Percentiles rank a stretch among this genome's conserved stretches.
phyloP scores from a whole-genome alignment of 495 filamentous ascomycete species.

The Tuber aestivum region DNA sequence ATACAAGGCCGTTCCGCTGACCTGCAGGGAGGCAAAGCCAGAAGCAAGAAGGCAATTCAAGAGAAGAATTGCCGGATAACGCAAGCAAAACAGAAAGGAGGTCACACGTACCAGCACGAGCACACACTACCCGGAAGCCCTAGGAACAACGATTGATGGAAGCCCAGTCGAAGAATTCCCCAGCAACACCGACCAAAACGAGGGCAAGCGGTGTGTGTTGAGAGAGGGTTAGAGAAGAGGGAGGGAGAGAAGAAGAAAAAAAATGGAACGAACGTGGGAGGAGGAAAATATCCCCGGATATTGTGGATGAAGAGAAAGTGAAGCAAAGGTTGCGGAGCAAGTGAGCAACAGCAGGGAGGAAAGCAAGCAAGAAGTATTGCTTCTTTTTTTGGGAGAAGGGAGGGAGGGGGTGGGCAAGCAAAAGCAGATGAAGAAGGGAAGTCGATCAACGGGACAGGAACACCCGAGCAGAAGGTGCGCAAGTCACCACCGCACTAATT shows the following conservation, averaged over 20 bases:
- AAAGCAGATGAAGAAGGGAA: neutral
- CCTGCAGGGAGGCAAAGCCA: neutral
- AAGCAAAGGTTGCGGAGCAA: neutral
- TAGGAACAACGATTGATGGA: neutral
- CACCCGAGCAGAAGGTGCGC: neutral
- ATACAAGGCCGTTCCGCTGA: neutral
- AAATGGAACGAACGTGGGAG: neutral
- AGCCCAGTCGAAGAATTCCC: neutral
- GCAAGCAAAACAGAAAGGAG: neutral
- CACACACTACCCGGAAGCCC: neutral
- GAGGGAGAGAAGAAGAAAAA: too few relatives aligned
- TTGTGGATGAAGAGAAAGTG: neutral
- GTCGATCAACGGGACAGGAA: neutral
- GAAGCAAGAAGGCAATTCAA: neutral
- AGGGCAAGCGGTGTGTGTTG: neutral
- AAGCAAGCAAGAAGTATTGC: neutral
- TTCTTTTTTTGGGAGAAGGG: conserved; percentile 1
- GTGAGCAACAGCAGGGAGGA: neutral
- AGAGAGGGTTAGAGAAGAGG: neutral
- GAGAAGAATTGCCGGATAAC: neutral
- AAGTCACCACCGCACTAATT: neutral
- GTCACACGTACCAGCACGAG: neutral
- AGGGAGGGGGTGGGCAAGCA: neutral
- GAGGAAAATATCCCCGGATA: conserved; percentile 2
- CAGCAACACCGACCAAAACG: neutral